Evolutionary conservation across 2,329 filamentous ascomycete genomes (phyloP).

Genomic region (Phaeosphaeria sp.): DNA sequence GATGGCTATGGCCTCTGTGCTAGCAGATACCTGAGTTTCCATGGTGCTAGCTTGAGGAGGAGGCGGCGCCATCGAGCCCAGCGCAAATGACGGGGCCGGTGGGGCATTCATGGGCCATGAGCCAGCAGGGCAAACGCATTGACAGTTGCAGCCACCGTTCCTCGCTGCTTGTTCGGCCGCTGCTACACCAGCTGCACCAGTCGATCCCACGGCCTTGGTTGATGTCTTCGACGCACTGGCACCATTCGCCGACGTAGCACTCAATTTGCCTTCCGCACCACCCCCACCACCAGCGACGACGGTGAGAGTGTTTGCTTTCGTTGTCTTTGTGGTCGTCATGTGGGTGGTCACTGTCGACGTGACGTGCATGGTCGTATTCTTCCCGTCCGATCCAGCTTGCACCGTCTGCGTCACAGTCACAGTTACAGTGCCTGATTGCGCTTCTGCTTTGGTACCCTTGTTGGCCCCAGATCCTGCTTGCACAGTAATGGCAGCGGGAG

Average conservation of each 20-base stretch:
- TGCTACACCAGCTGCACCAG: conserved; percentile 2
- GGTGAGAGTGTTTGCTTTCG: conserved; percentile 17
- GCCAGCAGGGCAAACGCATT: conserved; percentile 38
- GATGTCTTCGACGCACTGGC: conserved; percentile 8
- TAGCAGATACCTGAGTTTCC: conserved; percentile 23
- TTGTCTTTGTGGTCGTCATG: background rate
- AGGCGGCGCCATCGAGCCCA: conserved; percentile 25
- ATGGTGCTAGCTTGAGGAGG: conserved; percentile 25
- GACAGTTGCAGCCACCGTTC: conserved; percentile 33
- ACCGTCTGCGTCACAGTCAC: background rate
- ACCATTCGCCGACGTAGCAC: background rate
- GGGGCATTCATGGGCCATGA: conserved; percentile 41
- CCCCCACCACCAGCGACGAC: conserved; percentile 25
- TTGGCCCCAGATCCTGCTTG: background rate
- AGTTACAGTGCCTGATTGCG: background rate
- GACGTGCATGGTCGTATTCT: background rate
- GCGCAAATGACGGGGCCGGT: conserved; percentile 34
- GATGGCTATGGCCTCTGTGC: conserved; percentile 25
- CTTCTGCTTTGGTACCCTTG: background rate
- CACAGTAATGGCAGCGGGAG: background rate
- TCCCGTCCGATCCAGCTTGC: background rate
- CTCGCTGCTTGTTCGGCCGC: conserved; percentile 17
- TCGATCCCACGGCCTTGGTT: conserved; percentile 7
- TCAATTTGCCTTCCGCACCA: conserved; percentile 9
- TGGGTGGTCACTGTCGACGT: conserved; percentile 1